phyloP scores from a whole-genome alignment of 192 early-diverging fungal species.

The Linnemannia exigua region DNA sequence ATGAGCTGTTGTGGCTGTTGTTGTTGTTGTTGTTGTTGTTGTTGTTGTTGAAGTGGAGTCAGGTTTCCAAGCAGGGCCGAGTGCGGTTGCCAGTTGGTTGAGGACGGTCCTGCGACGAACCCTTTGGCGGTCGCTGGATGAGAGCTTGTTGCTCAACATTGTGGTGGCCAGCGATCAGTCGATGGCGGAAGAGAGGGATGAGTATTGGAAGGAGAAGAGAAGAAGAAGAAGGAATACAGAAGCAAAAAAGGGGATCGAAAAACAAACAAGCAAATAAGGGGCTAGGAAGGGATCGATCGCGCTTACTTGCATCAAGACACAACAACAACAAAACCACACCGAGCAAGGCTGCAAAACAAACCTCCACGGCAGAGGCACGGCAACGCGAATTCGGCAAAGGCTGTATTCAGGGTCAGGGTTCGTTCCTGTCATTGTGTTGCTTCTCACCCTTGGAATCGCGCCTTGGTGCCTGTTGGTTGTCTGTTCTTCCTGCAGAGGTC shows the following conservation, averaged over 20 bases:
- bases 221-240: neutral
- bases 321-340: no score
- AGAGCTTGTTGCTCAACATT: slow-evolving; percentile 8
- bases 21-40: neutral
- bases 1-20: neutral
- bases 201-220: neutral
- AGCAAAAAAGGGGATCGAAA: neutral
- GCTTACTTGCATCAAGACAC: no score
- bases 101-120: slow-evolving; percentile 11
- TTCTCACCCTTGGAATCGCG: neutral
- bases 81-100: slow-evolving; percentile 28
- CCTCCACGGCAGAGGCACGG: no score
- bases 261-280: neutral
- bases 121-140: neutral
- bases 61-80: slow-evolving; percentile 40
- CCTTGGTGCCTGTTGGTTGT: neutral
- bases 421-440: neutral
- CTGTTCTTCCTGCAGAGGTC: neutral
- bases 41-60: neutral
- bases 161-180: neutral
- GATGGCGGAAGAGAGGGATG: neutral
- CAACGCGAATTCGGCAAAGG: no score
- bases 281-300: neutral
- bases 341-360: no score
- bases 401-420: no score